A percentile compares a stretch with the other conserved stretches of the same genome.
These are phyloP conservation scores for Dendrobium chrysotoxum DNA, from an alignment of 106 monocot species.

Conservation along the genomic window DNA sequence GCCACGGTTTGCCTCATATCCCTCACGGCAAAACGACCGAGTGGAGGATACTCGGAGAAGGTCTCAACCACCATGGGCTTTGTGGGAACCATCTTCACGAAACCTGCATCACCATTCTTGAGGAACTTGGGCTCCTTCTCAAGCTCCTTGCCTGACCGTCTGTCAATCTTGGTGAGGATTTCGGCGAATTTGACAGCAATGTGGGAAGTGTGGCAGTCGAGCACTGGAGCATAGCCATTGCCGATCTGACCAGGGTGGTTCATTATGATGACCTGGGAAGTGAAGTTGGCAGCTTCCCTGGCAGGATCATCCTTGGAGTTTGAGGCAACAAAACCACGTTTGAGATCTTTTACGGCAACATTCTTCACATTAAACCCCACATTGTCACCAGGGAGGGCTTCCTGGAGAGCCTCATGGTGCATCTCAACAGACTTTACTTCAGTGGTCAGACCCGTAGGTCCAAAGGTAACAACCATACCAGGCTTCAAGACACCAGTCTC, in stretches of 20 bases:
- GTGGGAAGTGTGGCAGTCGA: constrained; percentile 47
- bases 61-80: constrained; percentile 81
- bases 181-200: constrained; percentile 48
- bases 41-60: constrained; percentile 59
- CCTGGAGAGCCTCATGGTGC: constrained; percentile 57
- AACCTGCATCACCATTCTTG: constrained; percentile 67
- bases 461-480: constrained; percentile 56
- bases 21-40: constrained; percentile 61
- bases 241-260: constrained; percentile 45
- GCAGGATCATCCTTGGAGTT: constrained; percentile 65
- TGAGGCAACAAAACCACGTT: constrained; percentile 60
- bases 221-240: constrained; percentile 44
- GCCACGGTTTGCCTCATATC: constrained; percentile 78
- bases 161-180: constrained; percentile 39
- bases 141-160: constrained; percentile 39
- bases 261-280: constrained; percentile 37
- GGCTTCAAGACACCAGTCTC: constrained; percentile 36
- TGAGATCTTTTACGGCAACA: constrained; percentile 60
- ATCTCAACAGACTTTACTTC: constrained; percentile 68
- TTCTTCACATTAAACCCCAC: constrained; percentile 73
- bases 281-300: constrained; percentile 39
- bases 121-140: constrained; percentile 62
- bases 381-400: constrained; percentile 55
- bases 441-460: constrained; percentile 44
- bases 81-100: constrained; percentile 66